These are phyloP conservation scores for Beauveria varroae DNA, from an alignment of 2,329 filamentous ascomycete species.

Conservation along the genomic window DNA sequence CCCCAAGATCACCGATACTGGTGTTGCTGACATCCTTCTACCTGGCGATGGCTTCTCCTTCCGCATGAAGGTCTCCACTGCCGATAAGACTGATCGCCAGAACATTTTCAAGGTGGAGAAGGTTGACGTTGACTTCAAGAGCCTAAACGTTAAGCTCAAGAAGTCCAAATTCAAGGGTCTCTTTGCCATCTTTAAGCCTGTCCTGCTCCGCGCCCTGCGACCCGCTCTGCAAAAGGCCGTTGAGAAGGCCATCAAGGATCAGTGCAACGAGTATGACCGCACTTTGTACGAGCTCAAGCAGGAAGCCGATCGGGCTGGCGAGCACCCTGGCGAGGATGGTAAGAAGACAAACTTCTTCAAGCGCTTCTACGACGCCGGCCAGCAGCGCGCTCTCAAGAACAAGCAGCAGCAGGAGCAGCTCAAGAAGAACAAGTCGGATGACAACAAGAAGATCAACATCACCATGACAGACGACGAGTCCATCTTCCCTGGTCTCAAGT, in stretches of 20 bases:
- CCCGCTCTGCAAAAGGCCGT: conserved; percentile 80
- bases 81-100: conserved; percentile 64
- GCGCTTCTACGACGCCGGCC: conserved; percentile 69
- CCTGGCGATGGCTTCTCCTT: conserved; percentile 85
- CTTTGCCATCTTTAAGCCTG: conserved; percentile 77
- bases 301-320: conserved; percentile 67
- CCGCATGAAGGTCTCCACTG: conserved; percentile 80
- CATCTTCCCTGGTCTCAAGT: conserved; percentile 76
- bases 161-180: conserved; percentile 92
- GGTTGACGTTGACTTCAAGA: conserved; percentile 72
- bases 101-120: conserved; percentile 95
- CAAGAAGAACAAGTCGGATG: conserved; percentile 1
- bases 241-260: conserved; percentile 82
- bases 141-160: conserved; percentile 83
- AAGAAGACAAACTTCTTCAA: conserved; percentile 77
- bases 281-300: conserved; percentile 70
- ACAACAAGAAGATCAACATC: conserved; percentile 52
- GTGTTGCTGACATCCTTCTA: conserved; percentile 81
- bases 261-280: conserved; percentile 66
- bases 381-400: conserved; percentile 65
- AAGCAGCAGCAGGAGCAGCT: conserved; percentile 68
- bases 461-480: conserved; percentile 63
- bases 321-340: conserved; percentile 51
- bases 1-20: conserved; percentile 77
- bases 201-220: conserved; percentile 76